These are phyloP conservation scores for Xylaria sp. DNA, from an alignment of 495 filamentous ascomycete genomes.

Conservation along the genomic window DNA sequence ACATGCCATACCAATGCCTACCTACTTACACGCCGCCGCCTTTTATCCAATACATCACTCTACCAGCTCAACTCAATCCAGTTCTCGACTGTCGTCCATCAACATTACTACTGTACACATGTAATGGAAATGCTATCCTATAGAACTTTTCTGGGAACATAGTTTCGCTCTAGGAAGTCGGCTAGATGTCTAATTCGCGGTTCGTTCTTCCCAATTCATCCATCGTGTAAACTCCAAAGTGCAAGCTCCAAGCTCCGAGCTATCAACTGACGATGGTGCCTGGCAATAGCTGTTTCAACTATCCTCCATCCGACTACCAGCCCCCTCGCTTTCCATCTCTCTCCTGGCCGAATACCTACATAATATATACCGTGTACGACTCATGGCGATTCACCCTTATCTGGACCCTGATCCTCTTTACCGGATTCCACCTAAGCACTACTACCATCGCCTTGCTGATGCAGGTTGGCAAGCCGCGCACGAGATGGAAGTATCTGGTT, in stretches of 20 bases:
- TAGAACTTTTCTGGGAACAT: background rate
- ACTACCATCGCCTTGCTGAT: conserved; percentile 75
- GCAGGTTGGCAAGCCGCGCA: conserved; percentile 62
- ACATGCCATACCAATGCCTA: too few species aligned
- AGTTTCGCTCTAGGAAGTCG: conserved; percentile 18
- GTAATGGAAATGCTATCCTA: conserved; percentile 18
- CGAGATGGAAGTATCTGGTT: conserved; percentile 78
- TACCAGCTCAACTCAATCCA: background rate
- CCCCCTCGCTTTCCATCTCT: conserved; percentile 87
- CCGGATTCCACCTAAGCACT: conserved; percentile 71
- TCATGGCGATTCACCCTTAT: conserved; percentile 91
- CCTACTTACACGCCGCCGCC: background rate
- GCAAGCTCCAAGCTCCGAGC: background rate
- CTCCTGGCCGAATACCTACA: conserved; percentile 45
- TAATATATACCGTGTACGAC: conserved; percentile 79
- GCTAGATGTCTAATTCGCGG: conserved; percentile 22
- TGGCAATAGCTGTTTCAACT: conserved; percentile 46
- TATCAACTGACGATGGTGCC: conserved; percentile 34
- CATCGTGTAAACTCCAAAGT: too few species aligned
- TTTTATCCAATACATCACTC: background rate
- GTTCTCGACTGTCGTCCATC: background rate
- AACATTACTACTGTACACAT: conserved; percentile 11
- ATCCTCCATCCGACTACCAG: conserved; percentile 69
- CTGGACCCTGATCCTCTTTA: conserved; percentile 82
- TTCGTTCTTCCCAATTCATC: conserved; percentile 17